phyloP scores from a whole-genome alignment of 148 eudicot genomes.

The Diospyros kaki region DNA sequence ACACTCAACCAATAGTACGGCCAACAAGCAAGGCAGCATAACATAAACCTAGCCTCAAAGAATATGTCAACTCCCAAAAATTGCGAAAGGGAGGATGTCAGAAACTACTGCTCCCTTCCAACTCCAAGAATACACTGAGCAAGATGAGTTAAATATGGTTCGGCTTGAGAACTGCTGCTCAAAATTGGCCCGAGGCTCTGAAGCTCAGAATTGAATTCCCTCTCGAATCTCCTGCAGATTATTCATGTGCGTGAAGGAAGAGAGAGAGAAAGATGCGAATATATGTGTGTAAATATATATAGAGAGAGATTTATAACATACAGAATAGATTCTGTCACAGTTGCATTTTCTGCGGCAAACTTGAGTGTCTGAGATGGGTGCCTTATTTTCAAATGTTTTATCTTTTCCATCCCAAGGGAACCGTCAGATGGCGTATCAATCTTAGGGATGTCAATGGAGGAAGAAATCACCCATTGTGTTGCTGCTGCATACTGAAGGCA shows the following conservation, averaged over 20 bases:
- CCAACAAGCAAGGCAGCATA: not conserved
- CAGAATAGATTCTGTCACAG: constrained; percentile 62
- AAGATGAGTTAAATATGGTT: constrained; percentile 87
- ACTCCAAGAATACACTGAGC: constrained; percentile 84
- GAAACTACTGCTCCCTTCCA: constrained; percentile 42
- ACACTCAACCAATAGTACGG: too few species aligned
- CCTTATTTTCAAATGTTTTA: constrained; percentile 37
- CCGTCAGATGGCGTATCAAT: constrained; percentile 27
- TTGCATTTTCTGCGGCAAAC: constrained; percentile 42
- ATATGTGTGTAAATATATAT: not conserved
- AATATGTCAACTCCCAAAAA: not conserved
- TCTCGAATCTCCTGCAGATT: constrained; percentile 81
- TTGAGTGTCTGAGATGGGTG: constrained; percentile 40
- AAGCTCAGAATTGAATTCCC: constrained; percentile 79
- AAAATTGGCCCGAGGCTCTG: constrained; percentile 76
- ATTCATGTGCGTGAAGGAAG: not conserved
- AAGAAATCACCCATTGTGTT: constrained; percentile 73
- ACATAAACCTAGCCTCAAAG: too few species aligned
- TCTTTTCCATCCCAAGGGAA: constrained; percentile 22
- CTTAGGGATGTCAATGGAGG: constrained; percentile 50
- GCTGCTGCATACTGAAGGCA: constrained; percentile 91
- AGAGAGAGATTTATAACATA: constrained; percentile 28
- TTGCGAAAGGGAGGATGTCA: not conserved
- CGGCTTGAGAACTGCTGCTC: constrained; percentile 82
- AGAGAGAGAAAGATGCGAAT: not conserved